These are phyloP conservation scores for Metschnikowia henanensis DNA, from an alignment of 805 yeast species.

Conservation along the genomic window DNA sequence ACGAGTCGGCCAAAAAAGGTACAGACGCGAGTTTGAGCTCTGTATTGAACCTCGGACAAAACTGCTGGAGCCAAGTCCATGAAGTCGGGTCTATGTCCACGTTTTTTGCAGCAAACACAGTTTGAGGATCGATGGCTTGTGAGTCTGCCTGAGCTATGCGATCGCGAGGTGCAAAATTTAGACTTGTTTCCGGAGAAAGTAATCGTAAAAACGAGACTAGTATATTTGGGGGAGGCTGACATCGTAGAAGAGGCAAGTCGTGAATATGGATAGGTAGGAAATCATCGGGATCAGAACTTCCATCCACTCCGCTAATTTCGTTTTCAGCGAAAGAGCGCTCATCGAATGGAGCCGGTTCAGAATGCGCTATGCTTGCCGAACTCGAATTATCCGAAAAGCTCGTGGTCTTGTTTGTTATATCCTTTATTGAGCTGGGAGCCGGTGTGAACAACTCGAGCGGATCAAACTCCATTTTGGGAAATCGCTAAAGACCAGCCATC, in stretches of 20 bases:
- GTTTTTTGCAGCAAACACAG: slow-evolving; percentile 33
- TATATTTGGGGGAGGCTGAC: slow-evolving; percentile 47
- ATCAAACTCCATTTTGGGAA: slow-evolving; percentile 36
- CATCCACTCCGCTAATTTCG: neutral
- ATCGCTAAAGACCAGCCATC: neutral
- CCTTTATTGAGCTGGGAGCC: slow-evolving; percentile 6
- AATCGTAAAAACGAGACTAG: slow-evolving; percentile 47
- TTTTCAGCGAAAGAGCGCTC: too few relatives aligned
- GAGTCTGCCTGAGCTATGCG: slow-evolving; percentile 6
- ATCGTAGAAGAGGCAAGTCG: slow-evolving; percentile 57
- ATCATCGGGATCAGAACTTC: slow-evolving; percentile 13
- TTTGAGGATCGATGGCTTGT: slow-evolving; percentile 12
- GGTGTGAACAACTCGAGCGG: slow-evolving; percentile 43
- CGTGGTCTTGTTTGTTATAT: neutral
- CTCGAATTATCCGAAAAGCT: neutral
- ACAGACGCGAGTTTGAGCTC: slow-evolving; percentile 22
- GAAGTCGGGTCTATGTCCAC: slow-evolving; percentile 30
- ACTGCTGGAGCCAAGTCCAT: slow-evolving; percentile 44
- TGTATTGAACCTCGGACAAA: slow-evolving; percentile 34
- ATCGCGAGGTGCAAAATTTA: slow-evolving; percentile 44
- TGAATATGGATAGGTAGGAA: slow-evolving; percentile 47
- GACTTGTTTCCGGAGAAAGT: slow-evolving; percentile 48
- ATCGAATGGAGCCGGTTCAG: neutral
- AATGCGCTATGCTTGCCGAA: neutral
- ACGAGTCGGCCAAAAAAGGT: slow-evolving; percentile 27